A percentile compares a stretch with the other conserved stretches of the same genome.
Evolutionary conservation across 345 rosid genomes (phyloP).

Genomic region (Gossypium turneri): DNA sequence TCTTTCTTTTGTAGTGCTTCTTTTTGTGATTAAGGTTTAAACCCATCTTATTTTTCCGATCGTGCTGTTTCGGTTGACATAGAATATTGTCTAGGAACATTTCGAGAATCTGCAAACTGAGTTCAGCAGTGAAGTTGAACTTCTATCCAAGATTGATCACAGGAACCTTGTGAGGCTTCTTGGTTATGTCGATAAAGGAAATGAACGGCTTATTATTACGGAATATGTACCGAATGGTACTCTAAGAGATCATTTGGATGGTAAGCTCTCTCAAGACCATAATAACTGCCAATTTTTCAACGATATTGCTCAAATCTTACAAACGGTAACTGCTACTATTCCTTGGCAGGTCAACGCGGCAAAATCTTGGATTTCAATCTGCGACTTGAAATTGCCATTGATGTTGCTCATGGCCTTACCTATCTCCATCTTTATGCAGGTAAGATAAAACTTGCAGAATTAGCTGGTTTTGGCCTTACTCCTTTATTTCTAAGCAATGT

Average conservation of each 20-base stretch:
- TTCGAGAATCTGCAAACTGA: constrained; percentile 65
- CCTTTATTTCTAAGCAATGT: constrained; percentile 4
- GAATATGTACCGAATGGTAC: constrained; percentile 92
- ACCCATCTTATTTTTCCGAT: background rate
- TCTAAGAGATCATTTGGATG: constrained; percentile 92
- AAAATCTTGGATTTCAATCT: constrained; percentile 79
- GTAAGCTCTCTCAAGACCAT: constrained; percentile 38
- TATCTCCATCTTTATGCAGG: constrained; percentile 94
- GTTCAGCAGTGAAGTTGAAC: constrained; percentile 94
- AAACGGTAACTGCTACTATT: background rate
- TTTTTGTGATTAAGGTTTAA: constrained; percentile 1
- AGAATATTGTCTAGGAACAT: constrained; percentile 50
- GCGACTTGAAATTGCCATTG: constrained; percentile 87
- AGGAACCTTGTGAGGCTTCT: constrained; percentile 85
- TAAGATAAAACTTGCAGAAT: constrained; percentile 18
- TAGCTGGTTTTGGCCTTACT: background rate
- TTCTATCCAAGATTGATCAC: constrained; percentile 89
- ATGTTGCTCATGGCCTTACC: constrained; percentile 91
- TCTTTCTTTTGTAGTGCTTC: background rate
- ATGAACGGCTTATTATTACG: constrained; percentile 87
- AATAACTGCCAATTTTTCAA: background rate
- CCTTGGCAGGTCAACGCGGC: constrained; percentile 51
- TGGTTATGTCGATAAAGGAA: constrained; percentile 80
- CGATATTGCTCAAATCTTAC: background rate
- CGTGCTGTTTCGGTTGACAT: constrained; percentile 17